These are phyloP conservation scores for Pichia sp. DNA, from an alignment of 1,139 yeast species.

Conservation along the genomic window DNA sequence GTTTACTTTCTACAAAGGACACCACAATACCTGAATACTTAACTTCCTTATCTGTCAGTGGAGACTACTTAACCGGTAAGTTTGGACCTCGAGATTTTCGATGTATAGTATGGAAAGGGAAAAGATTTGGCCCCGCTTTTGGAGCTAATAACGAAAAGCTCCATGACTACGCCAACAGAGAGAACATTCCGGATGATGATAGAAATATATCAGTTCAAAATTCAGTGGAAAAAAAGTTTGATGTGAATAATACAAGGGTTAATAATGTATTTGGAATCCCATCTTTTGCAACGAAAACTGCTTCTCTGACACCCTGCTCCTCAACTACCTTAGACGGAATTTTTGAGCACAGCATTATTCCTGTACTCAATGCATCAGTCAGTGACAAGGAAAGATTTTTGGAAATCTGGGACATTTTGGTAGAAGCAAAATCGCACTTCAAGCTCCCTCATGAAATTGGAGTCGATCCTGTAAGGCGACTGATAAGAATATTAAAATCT, in stretches of 20 bases:
- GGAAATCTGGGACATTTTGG: conserved; percentile 16
- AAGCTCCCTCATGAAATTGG: conserved; percentile 20
- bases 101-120: conserved; percentile 10
- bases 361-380: conserved; percentile 1
- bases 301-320: not conserved
- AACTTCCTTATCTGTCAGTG: conserved; percentile 16
- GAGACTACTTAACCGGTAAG: conserved; percentile 27
- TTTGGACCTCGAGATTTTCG: conserved; percentile 21
- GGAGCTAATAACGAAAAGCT: conserved; percentile 16
- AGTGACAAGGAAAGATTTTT: conserved; percentile 5
- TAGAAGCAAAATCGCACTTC: conserved; percentile 22
- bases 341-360: not conserved
- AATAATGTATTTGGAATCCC: not conserved
- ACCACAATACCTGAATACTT: conserved; percentile 19
- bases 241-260: not conserved
- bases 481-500: conserved; percentile 10
- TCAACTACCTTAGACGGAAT: not conserved
- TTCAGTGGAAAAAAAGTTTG: not conserved
- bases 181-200: not conserved
- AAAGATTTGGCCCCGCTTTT: conserved; percentile 24
- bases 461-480: conserved; percentile 12
- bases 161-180: not conserved
- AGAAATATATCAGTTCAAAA: not conserved
- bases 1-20: conserved; percentile 15
- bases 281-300: not conserved